Conservation (phyloP, 2,329 filamentous ascomycete species). For the Trichoderma semiorbis region DNA sequence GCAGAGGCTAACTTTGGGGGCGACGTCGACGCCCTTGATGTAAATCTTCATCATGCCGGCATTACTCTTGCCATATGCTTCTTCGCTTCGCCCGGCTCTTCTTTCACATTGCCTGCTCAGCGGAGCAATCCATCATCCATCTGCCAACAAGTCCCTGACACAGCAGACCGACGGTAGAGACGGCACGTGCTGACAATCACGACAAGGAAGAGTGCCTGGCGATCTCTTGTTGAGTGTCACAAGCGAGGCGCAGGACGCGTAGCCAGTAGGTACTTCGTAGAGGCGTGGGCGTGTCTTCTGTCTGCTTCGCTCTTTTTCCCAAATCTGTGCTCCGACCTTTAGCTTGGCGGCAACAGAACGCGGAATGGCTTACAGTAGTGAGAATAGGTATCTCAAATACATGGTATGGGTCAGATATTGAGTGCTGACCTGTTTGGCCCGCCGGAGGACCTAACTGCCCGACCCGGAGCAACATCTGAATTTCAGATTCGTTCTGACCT, state of each 20-base stretch:
- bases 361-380: neutral
- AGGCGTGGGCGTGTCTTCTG: neutral
- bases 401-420: neutral
- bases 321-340: neutral
- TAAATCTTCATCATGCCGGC: neutral
- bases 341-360: neutral
- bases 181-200: slow-evolving; percentile 1
- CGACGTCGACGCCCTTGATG: neutral
- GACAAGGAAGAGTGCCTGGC: neutral
- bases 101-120: neutral
- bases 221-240: neutral
- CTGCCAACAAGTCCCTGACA: neutral
- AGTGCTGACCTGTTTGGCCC: neutral
- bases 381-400: neutral
- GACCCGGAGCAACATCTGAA: slow-evolving; percentile 1
- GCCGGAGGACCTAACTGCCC: slow-evolving; percentile 14
- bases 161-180: neutral
- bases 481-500: neutral
- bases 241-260: slow-evolving; percentile 5
- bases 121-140: neutral
- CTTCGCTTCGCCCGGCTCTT: neutral
- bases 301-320: neutral
- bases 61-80: neutral
- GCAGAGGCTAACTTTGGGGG: neutral
- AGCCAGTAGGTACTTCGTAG: neutral